Conservation (phyloP, 2,329 filamentous ascomycete genomes). For the Aspergillus alliaceus region DNA sequence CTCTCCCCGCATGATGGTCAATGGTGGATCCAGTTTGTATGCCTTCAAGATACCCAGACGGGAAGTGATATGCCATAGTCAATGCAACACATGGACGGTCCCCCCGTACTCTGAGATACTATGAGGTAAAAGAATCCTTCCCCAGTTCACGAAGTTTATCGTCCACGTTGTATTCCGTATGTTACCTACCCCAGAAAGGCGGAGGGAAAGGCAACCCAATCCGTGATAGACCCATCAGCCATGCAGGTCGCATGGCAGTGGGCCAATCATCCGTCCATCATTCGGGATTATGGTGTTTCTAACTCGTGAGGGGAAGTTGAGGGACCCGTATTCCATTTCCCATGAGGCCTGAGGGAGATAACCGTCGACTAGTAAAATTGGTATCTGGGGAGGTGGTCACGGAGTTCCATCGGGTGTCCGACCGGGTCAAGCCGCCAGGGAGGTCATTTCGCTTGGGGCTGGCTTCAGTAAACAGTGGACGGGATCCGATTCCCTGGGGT, state of each 20-base stretch:
- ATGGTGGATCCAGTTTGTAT: background rate
- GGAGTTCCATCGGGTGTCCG: constrained; percentile 11
- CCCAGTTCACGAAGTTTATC: background rate
- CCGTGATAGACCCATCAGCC: constrained; percentile 1
- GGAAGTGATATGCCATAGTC: background rate
- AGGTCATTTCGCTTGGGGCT: background rate
- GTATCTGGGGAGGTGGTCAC: background rate
- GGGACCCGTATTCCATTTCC: background rate
- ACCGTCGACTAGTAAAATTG: too few species aligned
- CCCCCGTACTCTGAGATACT: background rate
- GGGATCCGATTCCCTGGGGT: too few species aligned
- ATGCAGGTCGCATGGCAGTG: background rate
- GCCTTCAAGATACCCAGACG: background rate
- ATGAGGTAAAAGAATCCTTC: background rate
- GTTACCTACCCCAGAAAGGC: constrained; percentile 15
- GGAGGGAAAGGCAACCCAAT: constrained; percentile 1
- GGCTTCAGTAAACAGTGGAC: background rate
- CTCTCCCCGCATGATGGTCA: background rate
- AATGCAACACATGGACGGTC: background rate
- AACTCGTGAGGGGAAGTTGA: background rate
- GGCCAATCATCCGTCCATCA: background rate
- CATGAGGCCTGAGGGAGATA: too few species aligned
- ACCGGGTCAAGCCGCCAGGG: constrained; percentile 6
- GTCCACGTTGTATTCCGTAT: background rate
- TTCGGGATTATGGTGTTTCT: background rate